Conservation (phyloP, 495 filamentous ascomycete species). For the Jackrogersella multiformis region DNA sequence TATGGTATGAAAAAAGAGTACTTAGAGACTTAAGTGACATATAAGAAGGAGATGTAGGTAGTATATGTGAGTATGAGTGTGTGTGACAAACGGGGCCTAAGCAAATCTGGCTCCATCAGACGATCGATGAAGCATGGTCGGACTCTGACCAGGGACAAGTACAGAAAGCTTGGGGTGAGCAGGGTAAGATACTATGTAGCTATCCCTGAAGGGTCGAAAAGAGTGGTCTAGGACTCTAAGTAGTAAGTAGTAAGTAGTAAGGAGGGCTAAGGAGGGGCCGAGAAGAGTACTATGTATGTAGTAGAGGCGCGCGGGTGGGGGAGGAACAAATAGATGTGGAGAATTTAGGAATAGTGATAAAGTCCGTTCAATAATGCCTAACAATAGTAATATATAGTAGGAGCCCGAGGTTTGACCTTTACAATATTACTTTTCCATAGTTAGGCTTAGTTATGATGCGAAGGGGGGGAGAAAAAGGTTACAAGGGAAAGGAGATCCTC, state of each 20-base stretch:
- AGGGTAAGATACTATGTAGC: no score
- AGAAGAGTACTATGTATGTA: no score
- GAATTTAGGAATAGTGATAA: conserved; percentile 21
- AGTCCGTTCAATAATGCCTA: conserved; percentile 15
- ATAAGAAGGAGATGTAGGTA: neutral
- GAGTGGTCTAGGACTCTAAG: conserved; percentile 21
- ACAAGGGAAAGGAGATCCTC: conserved; percentile 32
- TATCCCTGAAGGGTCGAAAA: conserved; percentile 40
- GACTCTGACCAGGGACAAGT: conserved; percentile 40
- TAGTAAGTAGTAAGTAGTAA: no score
- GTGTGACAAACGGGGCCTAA: conserved; percentile 44
- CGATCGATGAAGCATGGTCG: conserved; percentile 46
- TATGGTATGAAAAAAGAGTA: conserved; percentile 21
- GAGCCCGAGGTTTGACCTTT: conserved; percentile 13
- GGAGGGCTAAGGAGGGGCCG: conserved; percentile 17
- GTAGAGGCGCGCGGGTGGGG: no score
- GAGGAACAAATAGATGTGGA: conserved; percentile 16
- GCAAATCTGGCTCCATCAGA: conserved; percentile 44
- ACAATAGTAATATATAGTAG: conserved; percentile 4
- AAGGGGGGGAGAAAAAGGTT: conserved; percentile 19
- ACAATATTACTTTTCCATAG: conserved; percentile 22
- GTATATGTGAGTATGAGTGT: neutral
- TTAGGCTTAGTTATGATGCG: no score
- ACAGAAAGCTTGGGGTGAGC: conserved; percentile 40
- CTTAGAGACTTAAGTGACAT: neutral